phyloP scores from a whole-genome alignment of 1,139 yeast genomes.

The Saccharomyces hybrid region DNA sequence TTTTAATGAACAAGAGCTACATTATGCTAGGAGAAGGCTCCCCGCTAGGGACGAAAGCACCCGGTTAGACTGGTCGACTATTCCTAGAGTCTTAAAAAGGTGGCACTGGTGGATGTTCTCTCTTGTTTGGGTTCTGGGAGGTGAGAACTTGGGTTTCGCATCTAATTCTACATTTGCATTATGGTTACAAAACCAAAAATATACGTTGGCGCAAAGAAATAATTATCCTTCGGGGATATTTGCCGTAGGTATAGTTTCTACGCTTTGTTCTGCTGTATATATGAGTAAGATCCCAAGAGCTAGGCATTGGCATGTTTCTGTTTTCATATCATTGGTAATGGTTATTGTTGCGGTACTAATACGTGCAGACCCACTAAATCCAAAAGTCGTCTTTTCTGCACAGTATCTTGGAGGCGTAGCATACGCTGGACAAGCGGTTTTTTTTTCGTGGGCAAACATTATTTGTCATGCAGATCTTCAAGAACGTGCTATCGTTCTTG shows the following conservation, averaged over 20 bases:
- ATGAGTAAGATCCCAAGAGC: constrained; percentile 39
- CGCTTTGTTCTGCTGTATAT: constrained; percentile 41
- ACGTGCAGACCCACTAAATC: constrained; percentile 33
- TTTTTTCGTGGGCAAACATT: constrained; percentile 55
- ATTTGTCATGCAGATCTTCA: constrained; percentile 48
- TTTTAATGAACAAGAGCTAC: constrained; percentile 36
- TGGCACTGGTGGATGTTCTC: constrained; percentile 58
- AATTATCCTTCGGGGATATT: constrained; percentile 53
- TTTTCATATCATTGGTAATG: constrained; percentile 37
- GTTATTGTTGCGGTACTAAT: constrained; percentile 41
- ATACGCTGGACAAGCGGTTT: constrained; percentile 51
- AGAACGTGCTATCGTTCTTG: constrained; percentile 51
- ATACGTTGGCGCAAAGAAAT: constrained; percentile 42
- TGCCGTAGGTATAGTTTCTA: constrained; percentile 46
- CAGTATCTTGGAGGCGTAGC: constrained; percentile 50
- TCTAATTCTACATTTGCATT: constrained; percentile 47
- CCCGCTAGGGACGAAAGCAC: constrained; percentile 36
- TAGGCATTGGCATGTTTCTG: constrained; percentile 46
- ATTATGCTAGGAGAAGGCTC: constrained; percentile 36
- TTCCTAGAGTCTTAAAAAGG: constrained; percentile 42
- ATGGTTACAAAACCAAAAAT: constrained; percentile 41
- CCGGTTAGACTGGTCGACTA: constrained; percentile 39
- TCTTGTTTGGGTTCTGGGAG: constrained; percentile 51
- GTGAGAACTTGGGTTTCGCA: constrained; percentile 50
- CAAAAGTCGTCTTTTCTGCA: constrained; percentile 41